A percentile compares a stretch with the other conserved stretches of the same genome.
Conservation (phyloP, 2,329 filamentous ascomycete species). For the Pseudogymnoascus sp. region DNA sequence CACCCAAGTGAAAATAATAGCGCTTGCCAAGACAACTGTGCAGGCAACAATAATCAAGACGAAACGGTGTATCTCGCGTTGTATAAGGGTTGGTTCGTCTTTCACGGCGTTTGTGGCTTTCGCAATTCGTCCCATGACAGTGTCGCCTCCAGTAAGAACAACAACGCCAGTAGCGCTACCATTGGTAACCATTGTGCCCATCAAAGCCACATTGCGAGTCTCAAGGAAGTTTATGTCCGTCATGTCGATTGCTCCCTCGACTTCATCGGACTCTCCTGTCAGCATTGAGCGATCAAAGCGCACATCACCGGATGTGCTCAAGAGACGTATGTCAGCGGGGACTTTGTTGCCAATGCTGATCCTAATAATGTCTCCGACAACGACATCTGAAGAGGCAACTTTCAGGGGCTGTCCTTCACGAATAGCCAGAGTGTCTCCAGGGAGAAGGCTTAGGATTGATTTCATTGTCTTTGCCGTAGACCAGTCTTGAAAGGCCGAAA, state of each 20-base stretch:
- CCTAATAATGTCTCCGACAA: constrained; percentile 86
- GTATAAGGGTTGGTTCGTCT: constrained; percentile 33
- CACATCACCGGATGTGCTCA: constrained; percentile 81
- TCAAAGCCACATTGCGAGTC: constrained; percentile 99
- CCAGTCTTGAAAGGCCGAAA: constrained; percentile 42
- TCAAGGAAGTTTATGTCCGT: constrained; percentile 74
- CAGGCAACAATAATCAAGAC: constrained; percentile 36
- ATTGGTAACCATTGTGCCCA: constrained; percentile 94
- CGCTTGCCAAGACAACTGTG: constrained; percentile 32
- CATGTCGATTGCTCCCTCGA: constrained; percentile 65
- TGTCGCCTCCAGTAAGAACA: constrained; percentile 65
- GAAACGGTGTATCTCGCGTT: constrained; percentile 37
- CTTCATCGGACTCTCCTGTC: constrained; percentile 95
- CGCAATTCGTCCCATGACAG: constrained; percentile 65
- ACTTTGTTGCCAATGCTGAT: constrained; percentile 87
- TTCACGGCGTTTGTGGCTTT: constrained; percentile 34
- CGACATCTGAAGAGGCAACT: constrained; percentile 39
- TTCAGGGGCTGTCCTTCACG: constrained; percentile 39
- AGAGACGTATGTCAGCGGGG: constrained; percentile 78
- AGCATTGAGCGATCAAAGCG: constrained; percentile 97
- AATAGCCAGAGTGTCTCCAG: constrained; percentile 36
- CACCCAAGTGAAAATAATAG: constrained; percentile 40
- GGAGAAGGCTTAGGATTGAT: constrained; percentile 39
- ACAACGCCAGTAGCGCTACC: constrained; percentile 89
- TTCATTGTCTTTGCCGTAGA: constrained; percentile 41